phyloP scores from a whole-genome alignment of 306 rosid species.

The Castanospermum australe region DNA sequence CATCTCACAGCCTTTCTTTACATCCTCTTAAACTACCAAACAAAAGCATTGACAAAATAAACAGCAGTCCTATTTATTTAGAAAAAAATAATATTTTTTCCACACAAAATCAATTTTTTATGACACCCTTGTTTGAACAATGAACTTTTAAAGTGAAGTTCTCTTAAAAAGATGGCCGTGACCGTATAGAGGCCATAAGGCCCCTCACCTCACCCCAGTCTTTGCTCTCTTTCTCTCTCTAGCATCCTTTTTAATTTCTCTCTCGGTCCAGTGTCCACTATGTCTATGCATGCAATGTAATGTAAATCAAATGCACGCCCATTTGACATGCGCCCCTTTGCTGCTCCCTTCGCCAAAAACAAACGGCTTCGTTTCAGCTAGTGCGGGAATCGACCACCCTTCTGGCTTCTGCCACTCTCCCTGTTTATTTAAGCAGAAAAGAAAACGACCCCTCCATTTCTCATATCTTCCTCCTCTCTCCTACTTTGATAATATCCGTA shows the following conservation, averaged over 20 bases:
- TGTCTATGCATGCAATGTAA: conserved; percentile 12
- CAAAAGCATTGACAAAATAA: conserved; percentile 12
- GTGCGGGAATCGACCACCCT: conserved; percentile 3
- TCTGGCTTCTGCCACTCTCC: neutral
- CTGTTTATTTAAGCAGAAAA: neutral
- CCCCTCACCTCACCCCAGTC: conserved; percentile 12
- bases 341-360: conserved; percentile 38
- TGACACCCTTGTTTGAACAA: neutral
- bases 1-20: neutral
- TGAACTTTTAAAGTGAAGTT: neutral
- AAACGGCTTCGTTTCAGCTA: conserved; percentile 18
- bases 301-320: conserved; percentile 51
- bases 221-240: neutral
- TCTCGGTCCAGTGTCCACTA: neutral
- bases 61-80: neutral
- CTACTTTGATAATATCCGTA: conserved; percentile 9
- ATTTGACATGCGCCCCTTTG: conserved; percentile 58
- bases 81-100: neutral
- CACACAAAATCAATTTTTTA: neutral
- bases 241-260: neutral
- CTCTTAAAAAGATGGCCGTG: conserved; percentile 10
- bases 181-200: conserved; percentile 18
- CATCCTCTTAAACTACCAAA: neutral
- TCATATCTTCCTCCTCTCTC: neutral
- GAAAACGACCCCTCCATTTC: conserved; percentile 38